Base-by-base conservation (phyloP, 441 rosid species). In the Rhodomyrtus psidioides region DNA sequence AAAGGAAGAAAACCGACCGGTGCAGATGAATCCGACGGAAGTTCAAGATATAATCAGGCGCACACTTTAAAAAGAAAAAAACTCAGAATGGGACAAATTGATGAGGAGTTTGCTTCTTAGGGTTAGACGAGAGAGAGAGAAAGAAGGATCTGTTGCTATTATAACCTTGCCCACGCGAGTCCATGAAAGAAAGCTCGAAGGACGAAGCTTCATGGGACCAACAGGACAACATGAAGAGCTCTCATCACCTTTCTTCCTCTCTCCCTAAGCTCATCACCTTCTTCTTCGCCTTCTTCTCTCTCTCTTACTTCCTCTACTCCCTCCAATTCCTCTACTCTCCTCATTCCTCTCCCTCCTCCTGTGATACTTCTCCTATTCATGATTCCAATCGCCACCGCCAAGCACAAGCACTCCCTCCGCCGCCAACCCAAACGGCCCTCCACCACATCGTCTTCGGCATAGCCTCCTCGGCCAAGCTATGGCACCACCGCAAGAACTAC, bases 391-490 rank as follows among this genome's bases (percentile, higher is more conserved):
- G 19, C 2, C 44, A 30, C 58, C 44, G 30, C 44, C 76, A 62
- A 62, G 75, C 44, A 62, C 44, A 9, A 65, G 76, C 76, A 1
- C 49, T 70, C 79, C 39, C 79, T 34, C 79, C 79, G 10, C 79
- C n/a, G 42, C 79, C 79, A 21, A 70, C 79, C 79, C 49, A 3
- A 21, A 70, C 79, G 49, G n/a, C 79, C 44, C 84, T 83, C 83
- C 75, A 6, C 53, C 89, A 87, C 83, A 53, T 87, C 19, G 85
- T 82, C 5, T 87, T 87, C 79, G 89, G 89, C 49, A 82, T 87
- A 26, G 89, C 82, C 55, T 86, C 86, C 30, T 87, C 89, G 4
- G 44, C 89, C 19, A 85, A 84, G 56, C 84, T 84, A 26, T 87
- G 89, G 89, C 62, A 82, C 26, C 75, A 62, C 42, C 51, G 89